Base-by-base conservation (phyloP, 352 stramenopile genomes). In the Globisporangium abappressorium region DNA sequence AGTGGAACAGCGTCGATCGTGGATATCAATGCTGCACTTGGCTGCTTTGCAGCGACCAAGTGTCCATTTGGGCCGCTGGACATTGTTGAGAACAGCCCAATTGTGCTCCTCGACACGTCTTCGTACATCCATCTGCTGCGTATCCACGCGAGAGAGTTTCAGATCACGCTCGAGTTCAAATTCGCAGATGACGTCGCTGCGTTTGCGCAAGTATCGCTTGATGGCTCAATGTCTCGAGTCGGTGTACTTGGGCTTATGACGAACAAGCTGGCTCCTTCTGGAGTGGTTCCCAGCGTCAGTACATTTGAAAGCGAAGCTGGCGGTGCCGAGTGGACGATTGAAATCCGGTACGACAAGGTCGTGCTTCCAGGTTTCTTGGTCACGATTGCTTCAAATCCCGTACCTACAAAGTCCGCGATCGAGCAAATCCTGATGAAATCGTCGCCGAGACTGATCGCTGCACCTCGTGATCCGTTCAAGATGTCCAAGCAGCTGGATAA, bases 31-130 rank as follows among this genome's bases (percentile, higher is more conserved):
- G 26, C 34, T 12, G 57, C 49, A 12, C 28, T 72, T 1, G 55
- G 66, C 55, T 75, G 70, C 65, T 75, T 75, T 34, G 33, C 46
- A 8, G 30, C 38, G 20, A 60, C 54, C 5, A 56, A 69, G 30
- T 75, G 70, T 61, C 70, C 70, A 34, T 75, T 75, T 26, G 70
- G 70, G 11, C 70, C 70, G 5, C 26, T 75, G 15, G 66, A 73
- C 2, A 4, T 65, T 30, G 49, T 75, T 15, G 26, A 65, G 34
- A 30, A 51, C 3, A 34, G 22, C 1, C 33, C 47, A 3, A 20
- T 60, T 38, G 54, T 75, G 1, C 14, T 64, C n/a, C 61, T 75
- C 5, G 61, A 67, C 18, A 57, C 58, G 41, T 58, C 66, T 12
- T 66, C 56, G 28, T 72, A 68, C 38, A 51, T 73, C 5, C 70